Base-by-base conservation (phyloP, 306 rosid genomes). In the Quercus rubra region DNA sequence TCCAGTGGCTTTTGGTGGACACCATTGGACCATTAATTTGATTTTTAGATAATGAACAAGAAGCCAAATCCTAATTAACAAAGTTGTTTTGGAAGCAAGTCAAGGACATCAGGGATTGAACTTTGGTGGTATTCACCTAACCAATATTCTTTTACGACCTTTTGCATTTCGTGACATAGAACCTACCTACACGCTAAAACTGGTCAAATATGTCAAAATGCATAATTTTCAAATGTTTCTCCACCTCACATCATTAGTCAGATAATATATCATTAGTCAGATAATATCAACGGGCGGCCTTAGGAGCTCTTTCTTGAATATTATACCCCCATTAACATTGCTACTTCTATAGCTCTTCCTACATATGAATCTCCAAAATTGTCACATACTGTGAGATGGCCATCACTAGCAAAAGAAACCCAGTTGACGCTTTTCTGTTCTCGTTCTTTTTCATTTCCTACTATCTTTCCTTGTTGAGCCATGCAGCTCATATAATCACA, bases 401-500 rank as follows among this genome's bases (percentile, higher is more conserved):
- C 52, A 23, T 51, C 71, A 3, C 33, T 19, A 51, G 59, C 72
- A 25, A 68, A 63, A 73, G 71, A 63, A 73, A 57, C 84, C 55
- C 81, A 62, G 66, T 15, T 54, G 63, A 55, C 25, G 3, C 62
- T 43, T 23, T 21, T 52, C 3, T 76, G 1, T 17, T 79, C 38
- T 70, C 14, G 0, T 7, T 88, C 21, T 63, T 81, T 71, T 52
- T 71, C 6, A 19, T 87, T 77, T 76, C 71, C 70, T 79, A 38
- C 58, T 73, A 69, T 74, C 51, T 55, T 63, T 0, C 84, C 33
- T 59, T 79, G 73, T 77, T 80, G 62, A 83, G 89, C 68, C 71
- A 55, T 56, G 91, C 94, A 1, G 77, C 82, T 17, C 31, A 58
- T 71, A 74, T 88, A 27, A 84, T 92, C 70, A 21, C 83, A 4